These are phyloP conservation scores for Tagetes patula DNA, from an alignment of 129 eudicot genomes.

Conservation along the genomic window DNA sequence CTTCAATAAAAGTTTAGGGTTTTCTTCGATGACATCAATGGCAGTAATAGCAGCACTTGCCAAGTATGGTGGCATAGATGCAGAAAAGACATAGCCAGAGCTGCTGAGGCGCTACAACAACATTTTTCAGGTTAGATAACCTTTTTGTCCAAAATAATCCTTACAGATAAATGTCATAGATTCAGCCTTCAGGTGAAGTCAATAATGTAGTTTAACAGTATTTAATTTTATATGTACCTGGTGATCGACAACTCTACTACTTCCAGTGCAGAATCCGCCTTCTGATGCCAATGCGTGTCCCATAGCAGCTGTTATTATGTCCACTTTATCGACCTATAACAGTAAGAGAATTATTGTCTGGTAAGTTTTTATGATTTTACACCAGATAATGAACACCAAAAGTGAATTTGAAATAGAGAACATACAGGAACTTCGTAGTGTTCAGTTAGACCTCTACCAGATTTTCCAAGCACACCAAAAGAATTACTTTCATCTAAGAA, in stretches of 20 bases:
- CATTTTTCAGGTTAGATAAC: not conserved
- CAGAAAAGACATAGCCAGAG: conserved; percentile 94
- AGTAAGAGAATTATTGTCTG: not conserved
- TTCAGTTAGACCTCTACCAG: conserved; percentile 95
- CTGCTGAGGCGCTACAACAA: conserved; percentile 82
- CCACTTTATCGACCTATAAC: conserved; percentile 79
- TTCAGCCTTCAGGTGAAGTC: not conserved
- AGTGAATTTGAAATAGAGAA: conserved; percentile 8
- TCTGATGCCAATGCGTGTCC: conserved; percentile 93
- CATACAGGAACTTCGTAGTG: conserved; percentile 77
- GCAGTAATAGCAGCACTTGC: conserved; percentile 96
- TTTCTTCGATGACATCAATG: conserved; percentile 70
- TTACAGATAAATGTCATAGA: not conserved
- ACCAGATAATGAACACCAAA: not conserved
- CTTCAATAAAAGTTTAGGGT: conserved; percentile 57
- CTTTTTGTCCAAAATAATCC: not conserved
- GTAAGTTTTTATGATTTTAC: not conserved
- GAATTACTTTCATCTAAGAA: conserved; percentile 89
- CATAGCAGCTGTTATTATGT: conserved; percentile 92
- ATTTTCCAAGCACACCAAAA: conserved; percentile 80
- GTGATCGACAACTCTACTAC: conserved; percentile 86
- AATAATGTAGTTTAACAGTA: not conserved
- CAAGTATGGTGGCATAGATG: conserved; percentile 92
- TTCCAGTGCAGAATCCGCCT: conserved; percentile 97
- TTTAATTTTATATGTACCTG: conserved; percentile 54